Base-by-base conservation (phyloP, 805 yeast genomes). In the Suhomyces sp. region DNA sequence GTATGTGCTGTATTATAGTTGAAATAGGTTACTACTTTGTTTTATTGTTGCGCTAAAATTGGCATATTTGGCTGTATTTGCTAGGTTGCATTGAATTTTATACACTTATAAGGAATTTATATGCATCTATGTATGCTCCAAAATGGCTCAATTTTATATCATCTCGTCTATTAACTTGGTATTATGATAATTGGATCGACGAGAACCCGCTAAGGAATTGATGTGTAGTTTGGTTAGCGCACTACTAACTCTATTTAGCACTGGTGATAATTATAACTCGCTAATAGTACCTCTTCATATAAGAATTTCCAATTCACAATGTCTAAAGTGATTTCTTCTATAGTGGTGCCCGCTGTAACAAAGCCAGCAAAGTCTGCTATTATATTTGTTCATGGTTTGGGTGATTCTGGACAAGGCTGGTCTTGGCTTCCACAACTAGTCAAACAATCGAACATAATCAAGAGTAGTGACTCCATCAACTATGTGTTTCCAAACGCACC, bases 401-500 rank as follows among this genome's bases (percentile, higher is more conserved):
- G 99, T 8, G 98, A 93, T 67, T 69, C 90, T 0, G 97, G 97
- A 4, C 76, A 78, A 15, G 97, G 97, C 1, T 93, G 97, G 97
- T 76, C 82, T 45, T 90, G 89, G 75, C 71, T 93, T 41, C 88
- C 94, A 4, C 86, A 85, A 40, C 71, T 83, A 50, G 78, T 88
- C 24, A 78, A 77, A 22, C 72, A 69, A 53, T 54, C 70, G 2
- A 69, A 63, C 48, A 19, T 78, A 66, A 17, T 86, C 79, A 61
- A 76, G 72, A 59, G 83, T 79, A 60, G 78, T 80, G 72, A 70
- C 3, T 55, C 65, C 19, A 69, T 72, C 58, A 86, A 85, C 59
- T 91, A 87, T 61, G 79, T 92, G n/a, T 89, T 94, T 61, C 99
- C 99, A 5, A 85, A 87, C 65, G 97, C 99, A 0, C 97, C 97